Evolutionary conservation across 208 protist genomes (phyloP).

Genomic region (Novymonas esmeraldas): DNA sequence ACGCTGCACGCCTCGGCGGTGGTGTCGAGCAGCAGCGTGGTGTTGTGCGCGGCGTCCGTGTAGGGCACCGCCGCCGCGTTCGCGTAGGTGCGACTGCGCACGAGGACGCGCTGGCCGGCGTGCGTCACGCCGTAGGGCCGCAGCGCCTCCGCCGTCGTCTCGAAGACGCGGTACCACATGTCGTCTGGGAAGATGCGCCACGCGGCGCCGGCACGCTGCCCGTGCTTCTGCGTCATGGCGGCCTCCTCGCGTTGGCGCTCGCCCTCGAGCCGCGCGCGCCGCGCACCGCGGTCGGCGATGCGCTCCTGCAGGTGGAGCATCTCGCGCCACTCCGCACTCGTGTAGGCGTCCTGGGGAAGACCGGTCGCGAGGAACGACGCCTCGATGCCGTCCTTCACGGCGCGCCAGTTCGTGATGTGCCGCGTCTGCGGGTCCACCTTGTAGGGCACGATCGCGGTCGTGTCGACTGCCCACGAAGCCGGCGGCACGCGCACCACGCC

Average conservation of each 20-base stretch:
- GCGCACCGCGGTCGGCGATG: slow-evolving; percentile 51
- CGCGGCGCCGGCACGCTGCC: neutral
- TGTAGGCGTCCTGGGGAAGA: slow-evolving; percentile 81
- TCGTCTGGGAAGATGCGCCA: slow-evolving; percentile 74
- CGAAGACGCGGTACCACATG: slow-evolving; percentile 80
- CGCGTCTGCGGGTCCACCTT: slow-evolving; percentile 68
- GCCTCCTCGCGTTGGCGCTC: slow-evolving; percentile 42
- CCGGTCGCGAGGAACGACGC: slow-evolving; percentile 80
- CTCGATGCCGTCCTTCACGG: slow-evolving; percentile 89
- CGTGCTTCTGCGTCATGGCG: slow-evolving; percentile 23
- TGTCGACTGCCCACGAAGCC: slow-evolving; percentile 71
- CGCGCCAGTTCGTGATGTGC: slow-evolving; percentile 85
- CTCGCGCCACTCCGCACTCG: slow-evolving; percentile 70
- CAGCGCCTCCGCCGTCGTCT: slow-evolving; percentile 52
- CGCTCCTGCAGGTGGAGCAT: slow-evolving; percentile 62
- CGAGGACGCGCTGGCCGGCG: slow-evolving; percentile 56
- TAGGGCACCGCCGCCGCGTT: slow-evolving; percentile 60
- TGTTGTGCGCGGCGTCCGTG: slow-evolving; percentile 41
- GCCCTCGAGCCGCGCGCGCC: slow-evolving; percentile 55
- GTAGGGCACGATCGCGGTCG: slow-evolving; percentile 80
- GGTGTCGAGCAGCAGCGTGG: slow-evolving; percentile 54
- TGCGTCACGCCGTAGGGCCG: slow-evolving; percentile 53
- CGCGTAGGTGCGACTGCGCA: slow-evolving; percentile 34
- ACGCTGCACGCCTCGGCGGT: slow-evolving; percentile 53
- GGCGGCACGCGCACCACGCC: slow-evolving; percentile 89